A percentile compares a stretch with the other conserved stretches of the same genome.
phyloP scores from a whole-genome alignment of 768 basidiomycete genomes.

The Auricularia sp. region DNA sequence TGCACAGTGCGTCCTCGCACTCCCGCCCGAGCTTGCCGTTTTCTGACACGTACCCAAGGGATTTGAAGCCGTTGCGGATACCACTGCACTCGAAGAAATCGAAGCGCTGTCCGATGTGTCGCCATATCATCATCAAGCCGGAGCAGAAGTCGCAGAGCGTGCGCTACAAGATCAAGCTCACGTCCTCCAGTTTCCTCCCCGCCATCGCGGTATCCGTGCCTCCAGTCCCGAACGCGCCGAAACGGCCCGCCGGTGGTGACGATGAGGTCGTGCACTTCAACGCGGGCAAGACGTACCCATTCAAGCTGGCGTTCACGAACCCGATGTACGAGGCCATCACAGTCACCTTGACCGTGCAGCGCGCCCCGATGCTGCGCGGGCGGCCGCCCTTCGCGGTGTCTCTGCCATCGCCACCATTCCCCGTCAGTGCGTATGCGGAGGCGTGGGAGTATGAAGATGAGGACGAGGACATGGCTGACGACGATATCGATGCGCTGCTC shows the following conservation, averaged over 20 bases:
- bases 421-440: conserved; percentile 85
- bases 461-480: conserved; percentile 62
- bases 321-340: conserved; percentile 94
- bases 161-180: conserved; percentile 94
- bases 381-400: conserved; percentile 72
- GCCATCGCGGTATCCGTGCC: conserved; percentile 64
- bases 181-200: conserved; percentile 90
- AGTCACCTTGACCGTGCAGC: conserved; percentile 74
- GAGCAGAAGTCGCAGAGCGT: conserved; percentile 94
- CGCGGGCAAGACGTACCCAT: conserved; percentile 74
- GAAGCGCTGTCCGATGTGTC: conserved; percentile 88
- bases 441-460: conserved; percentile 98
- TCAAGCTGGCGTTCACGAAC: conserved; percentile 86
- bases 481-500: conserved; percentile 27
- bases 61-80: conserved; percentile 79
- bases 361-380: conserved; percentile 46
- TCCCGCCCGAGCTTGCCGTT: background rate
- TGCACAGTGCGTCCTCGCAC: conserved; percentile 39
- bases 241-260: conserved; percentile 24
- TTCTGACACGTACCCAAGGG: conserved; percentile 32
- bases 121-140: conserved; percentile 95
- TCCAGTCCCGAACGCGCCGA: conserved; percentile 28
- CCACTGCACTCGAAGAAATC: conserved; percentile 89
- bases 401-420: conserved; percentile 66
- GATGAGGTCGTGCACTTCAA: conserved; percentile 37